phyloP scores from a whole-genome alignment of 805 yeast species.

The Saccharomyces cerevisiae region DNA sequence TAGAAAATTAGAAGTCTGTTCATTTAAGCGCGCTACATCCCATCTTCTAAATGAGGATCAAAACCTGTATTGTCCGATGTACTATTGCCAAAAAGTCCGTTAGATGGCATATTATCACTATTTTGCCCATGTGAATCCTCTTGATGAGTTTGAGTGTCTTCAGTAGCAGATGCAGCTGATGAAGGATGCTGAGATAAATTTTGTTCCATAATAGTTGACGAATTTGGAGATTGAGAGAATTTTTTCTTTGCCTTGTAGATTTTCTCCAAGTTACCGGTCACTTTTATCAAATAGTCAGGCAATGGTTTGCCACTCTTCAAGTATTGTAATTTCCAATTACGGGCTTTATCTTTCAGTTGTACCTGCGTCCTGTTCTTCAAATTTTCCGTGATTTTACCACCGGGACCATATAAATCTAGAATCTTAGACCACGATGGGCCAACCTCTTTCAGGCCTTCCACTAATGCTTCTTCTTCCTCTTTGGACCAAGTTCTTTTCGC shows the following conservation, averaged over 20 bases:
- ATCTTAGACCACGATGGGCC: slow-evolving; percentile 96
- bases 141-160: slow-evolving; percentile 1
- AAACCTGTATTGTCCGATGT: slow-evolving; percentile 14
- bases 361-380: slow-evolving; percentile 83
- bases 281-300: slow-evolving; percentile 72
- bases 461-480: slow-evolving; percentile 79
- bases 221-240: not conserved
- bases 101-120: not conserved
- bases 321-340: slow-evolving; percentile 89
- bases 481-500: slow-evolving; percentile 55
- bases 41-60: slow-evolving; percentile 18
- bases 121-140: not conserved
- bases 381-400: slow-evolving; percentile 77
- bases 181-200: slow-evolving; percentile 4
- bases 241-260: slow-evolving; percentile 37
- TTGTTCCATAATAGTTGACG: not conserved
- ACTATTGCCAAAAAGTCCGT: slow-evolving; percentile 11
- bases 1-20: not conserved
- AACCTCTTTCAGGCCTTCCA: slow-evolving; percentile 65
- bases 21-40: slow-evolving; percentile 6
- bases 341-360: slow-evolving; percentile 91
- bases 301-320: slow-evolving; percentile 66
- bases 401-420: slow-evolving; percentile 85
- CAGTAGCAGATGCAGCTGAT: slow-evolving; percentile 5
- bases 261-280: slow-evolving; percentile 76